Conservation (phyloP, 2,329 filamentous ascomycete species). For the Curvularia hawaiiensis region DNA sequence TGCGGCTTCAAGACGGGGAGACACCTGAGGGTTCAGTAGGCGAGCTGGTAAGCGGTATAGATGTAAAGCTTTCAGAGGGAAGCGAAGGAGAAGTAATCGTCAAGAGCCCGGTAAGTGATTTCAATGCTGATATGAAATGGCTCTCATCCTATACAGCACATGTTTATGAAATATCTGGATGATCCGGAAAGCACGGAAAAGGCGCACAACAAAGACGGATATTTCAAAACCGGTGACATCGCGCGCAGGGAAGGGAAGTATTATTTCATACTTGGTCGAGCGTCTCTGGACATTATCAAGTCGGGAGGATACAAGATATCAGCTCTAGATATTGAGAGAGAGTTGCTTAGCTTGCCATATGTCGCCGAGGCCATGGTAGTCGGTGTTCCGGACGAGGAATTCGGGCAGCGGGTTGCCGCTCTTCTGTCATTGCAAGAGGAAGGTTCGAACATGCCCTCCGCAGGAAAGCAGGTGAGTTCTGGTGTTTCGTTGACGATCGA, state of each 20-base stretch:
- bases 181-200: conserved; percentile 52
- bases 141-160: conserved; percentile 32
- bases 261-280: conserved; percentile 60
- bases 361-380: conserved; percentile 60
- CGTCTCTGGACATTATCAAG: conserved; percentile 61
- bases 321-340: conserved; percentile 60
- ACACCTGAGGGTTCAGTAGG: conserved; percentile 44
- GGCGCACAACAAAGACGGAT: conserved; percentile 55
- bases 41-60: conserved; percentile 46
- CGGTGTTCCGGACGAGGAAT: conserved; percentile 59
- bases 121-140: neutral
- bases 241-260: conserved; percentile 49
- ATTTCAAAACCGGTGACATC: conserved; percentile 57
- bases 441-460: conserved; percentile 29
- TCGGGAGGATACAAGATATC: conserved; percentile 62
- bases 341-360: conserved; percentile 55
- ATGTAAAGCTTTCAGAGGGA: conserved; percentile 50
- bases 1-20: conserved; percentile 41
- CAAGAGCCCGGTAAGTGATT: conserved; percentile 39
- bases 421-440: conserved; percentile 52
- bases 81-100: conserved; percentile 57
- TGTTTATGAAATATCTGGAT: conserved; percentile 50
- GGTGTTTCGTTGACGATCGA: conserved; percentile 45
- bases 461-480: conserved; percentile 22
- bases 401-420: conserved; percentile 61